Conservation (phyloP, 176 grass and related monocot genomes). For the Triticum dicoccoides region DNA sequence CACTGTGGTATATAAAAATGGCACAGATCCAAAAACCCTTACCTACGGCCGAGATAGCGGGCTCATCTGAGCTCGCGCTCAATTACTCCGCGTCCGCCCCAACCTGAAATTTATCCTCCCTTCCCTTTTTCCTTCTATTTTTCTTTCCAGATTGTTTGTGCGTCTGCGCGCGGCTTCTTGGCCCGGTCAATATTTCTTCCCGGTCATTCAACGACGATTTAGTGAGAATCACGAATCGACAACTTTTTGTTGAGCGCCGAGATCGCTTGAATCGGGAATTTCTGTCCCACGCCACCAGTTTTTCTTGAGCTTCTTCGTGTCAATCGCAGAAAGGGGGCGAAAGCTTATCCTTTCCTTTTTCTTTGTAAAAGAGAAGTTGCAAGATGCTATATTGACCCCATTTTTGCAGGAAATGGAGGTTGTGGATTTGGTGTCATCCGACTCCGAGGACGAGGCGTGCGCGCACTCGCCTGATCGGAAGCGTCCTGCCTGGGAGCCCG, state of each 20-base stretch:
- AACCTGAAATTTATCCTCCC: not conserved
- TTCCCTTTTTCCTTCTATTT: not conserved
- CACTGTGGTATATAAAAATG: too few species aligned
- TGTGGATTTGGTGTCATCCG: constrained; percentile 31
- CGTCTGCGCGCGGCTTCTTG: not conserved
- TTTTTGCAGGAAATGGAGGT: constrained; percentile 44
- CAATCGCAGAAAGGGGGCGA: not conserved
- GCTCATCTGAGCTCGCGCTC: too few species aligned
- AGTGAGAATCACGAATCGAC: not conserved
- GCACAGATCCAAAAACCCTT: too few species aligned
- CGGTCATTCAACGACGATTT: not conserved
- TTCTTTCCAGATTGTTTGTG: not conserved
- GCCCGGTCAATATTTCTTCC: not conserved
- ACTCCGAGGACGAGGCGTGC: constrained; percentile 29
- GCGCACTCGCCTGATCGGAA: constrained; percentile 25
- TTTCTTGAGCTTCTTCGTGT: not conserved
- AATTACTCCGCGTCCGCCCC: not conserved
- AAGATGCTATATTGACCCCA: not conserved
- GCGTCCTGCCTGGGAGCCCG: not conserved
- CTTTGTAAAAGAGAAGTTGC: not conserved
- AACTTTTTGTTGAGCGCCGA: not conserved
- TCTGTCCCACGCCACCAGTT: not conserved
- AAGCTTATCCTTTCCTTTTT: not conserved
- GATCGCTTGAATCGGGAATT: not conserved
- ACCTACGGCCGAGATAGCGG: too few species aligned